These are phyloP conservation scores for Pichia phayaonensis DNA, from an alignment of 805 yeast genomes.

Conservation along the genomic window DNA sequence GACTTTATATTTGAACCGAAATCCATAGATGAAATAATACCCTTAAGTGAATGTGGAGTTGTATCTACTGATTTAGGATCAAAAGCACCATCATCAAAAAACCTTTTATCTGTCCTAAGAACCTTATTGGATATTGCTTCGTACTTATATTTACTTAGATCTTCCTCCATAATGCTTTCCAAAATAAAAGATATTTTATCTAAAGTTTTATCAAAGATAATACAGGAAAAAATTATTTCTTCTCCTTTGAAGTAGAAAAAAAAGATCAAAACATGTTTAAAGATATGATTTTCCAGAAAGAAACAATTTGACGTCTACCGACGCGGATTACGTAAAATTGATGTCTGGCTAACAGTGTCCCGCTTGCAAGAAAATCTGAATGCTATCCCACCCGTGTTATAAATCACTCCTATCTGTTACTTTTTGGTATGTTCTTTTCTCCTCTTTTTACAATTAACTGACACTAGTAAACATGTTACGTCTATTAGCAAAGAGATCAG, in stretches of 20 bases:
- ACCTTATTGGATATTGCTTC: slow-evolving; percentile 78
- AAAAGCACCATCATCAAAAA: slow-evolving; percentile 35
- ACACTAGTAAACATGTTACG: slow-evolving; percentile 9
- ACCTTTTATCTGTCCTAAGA: slow-evolving; percentile 47
- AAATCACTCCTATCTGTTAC: neutral
- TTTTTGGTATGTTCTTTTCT: neutral
- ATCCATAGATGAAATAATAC: slow-evolving; percentile 57
- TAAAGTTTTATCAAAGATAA: neutral
- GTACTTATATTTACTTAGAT: slow-evolving; percentile 39
- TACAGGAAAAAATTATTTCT: neutral
- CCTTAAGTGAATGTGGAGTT: slow-evolving; percentile 66
- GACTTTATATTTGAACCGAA: slow-evolving; percentile 41
- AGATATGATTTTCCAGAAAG: too few species aligned
- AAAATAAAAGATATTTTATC: neutral
- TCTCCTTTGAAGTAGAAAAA: neutral
- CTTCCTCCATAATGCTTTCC: slow-evolving; percentile 9
- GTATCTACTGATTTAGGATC: slow-evolving; percentile 43
- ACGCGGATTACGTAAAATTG: neutral
- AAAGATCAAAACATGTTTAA: neutral
- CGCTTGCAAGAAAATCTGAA: neutral
- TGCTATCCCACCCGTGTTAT: neutral
- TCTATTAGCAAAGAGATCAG: slow-evolving; percentile 8
- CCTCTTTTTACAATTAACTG: neutral
- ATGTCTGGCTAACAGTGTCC: neutral
- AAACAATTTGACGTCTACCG: neutral